Evolutionary conservation across 2,329 filamentous ascomycete species (phyloP).

Genomic region (Mycosphaerelloides madeirae): DNA sequence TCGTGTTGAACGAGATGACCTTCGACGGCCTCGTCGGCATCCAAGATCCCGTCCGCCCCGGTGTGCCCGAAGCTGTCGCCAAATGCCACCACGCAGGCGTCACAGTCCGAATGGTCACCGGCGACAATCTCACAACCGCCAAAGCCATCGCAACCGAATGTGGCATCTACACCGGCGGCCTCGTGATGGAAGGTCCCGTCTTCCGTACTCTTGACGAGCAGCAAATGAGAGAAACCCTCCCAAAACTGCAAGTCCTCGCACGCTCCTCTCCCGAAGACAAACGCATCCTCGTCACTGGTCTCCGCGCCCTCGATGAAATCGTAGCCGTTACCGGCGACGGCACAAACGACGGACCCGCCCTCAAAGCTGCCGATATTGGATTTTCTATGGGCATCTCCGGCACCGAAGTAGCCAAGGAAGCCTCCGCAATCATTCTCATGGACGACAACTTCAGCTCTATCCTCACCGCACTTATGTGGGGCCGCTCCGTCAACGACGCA

Average conservation of each 20-base stretch:
- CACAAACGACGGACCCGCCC: constrained; percentile 61
- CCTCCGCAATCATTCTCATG: constrained; percentile 59
- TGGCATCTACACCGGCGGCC: constrained; percentile 54
- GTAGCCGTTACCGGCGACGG: constrained; percentile 64
- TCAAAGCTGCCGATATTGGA: constrained; percentile 62
- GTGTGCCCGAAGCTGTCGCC: constrained; percentile 62
- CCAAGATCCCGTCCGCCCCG: constrained; percentile 65
- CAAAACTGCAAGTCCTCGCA: constrained; percentile 62
- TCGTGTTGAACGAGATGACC: constrained; percentile 66
- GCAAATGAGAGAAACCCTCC: constrained; percentile 53
- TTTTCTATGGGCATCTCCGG: constrained; percentile 65
- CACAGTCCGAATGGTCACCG: constrained; percentile 68
- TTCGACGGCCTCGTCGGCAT: constrained; percentile 70
- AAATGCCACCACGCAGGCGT: constrained; percentile 65
- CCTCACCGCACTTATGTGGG: constrained; percentile 59
- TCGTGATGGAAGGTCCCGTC: constrained; percentile 43
- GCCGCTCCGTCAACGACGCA: constrained; percentile 54
- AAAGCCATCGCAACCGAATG: constrained; percentile 69
- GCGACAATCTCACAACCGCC: constrained; percentile 68
- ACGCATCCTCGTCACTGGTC: constrained; percentile 57
- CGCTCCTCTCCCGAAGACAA: constrained; percentile 67
- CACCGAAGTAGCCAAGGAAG: constrained; percentile 60
- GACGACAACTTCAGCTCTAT: constrained; percentile 61
- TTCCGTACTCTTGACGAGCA: constrained; percentile 39
- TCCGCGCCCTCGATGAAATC: constrained; percentile 61